Conservation (phyloP, 805 yeast genomes). For the Blastobotrys robertii region DNA sequence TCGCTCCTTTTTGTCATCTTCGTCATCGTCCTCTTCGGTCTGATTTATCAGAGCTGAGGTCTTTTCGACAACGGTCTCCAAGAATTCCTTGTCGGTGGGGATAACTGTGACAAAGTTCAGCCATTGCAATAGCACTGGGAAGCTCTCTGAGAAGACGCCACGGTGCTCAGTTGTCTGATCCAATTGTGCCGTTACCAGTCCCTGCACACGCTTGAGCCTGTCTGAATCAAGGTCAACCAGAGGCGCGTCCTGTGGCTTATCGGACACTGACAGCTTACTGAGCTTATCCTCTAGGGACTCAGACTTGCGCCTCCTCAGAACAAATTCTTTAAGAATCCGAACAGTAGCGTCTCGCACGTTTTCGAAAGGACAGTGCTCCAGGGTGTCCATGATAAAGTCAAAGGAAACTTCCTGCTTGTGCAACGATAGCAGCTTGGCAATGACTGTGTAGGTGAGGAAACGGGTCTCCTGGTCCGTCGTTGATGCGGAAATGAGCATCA, state of each 20-base stretch:
- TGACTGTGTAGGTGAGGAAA: slow-evolving; percentile 44
- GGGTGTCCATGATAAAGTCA: slow-evolving; percentile 51
- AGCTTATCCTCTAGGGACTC: not conserved
- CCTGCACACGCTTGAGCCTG: too few species aligned
- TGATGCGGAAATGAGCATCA: slow-evolving; percentile 31
- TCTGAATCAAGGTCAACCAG: not conserved
- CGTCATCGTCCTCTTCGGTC: slow-evolving; percentile 6
- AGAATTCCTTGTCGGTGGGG: slow-evolving; percentile 25
- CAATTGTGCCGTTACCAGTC: not conserved
- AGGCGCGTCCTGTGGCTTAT: not conserved
- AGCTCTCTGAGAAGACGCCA: slow-evolving; percentile 5
- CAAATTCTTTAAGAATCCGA: slow-evolving; percentile 59
- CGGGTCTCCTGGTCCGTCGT: slow-evolving; percentile 31
- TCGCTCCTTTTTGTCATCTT: slow-evolving; percentile 1
- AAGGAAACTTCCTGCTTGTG: slow-evolving; percentile 49
- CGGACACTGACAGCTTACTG: not conserved
- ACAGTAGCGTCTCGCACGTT: slow-evolving; percentile 51
- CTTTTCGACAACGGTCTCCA: slow-evolving; percentile 26
- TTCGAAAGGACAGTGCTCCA: slow-evolving; percentile 56
- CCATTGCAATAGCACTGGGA: slow-evolving; percentile 43
- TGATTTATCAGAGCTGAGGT: slow-evolving; percentile 24
- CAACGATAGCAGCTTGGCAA: slow-evolving; percentile 52
- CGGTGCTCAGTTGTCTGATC: not conserved
- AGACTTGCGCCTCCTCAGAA: slow-evolving; percentile 24
- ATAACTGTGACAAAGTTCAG: slow-evolving; percentile 43